These are phyloP conservation scores for Citrullus mucosospermus DNA, from an alignment of 306 rosid genomes.

Conservation along the genomic window DNA sequence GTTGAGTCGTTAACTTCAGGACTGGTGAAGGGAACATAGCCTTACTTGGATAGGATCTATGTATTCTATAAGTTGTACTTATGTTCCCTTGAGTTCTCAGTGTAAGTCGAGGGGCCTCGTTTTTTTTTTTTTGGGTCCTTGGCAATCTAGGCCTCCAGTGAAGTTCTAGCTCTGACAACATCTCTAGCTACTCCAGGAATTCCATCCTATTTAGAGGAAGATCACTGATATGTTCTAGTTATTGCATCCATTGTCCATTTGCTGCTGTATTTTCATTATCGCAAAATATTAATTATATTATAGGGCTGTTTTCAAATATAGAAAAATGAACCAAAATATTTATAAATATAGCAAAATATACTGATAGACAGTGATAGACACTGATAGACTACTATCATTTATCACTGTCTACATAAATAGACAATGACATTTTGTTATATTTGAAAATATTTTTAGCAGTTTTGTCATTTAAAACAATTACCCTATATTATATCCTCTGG, in stretches of 20 bases:
- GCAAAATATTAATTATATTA: background rate
- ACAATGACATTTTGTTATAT: no score
- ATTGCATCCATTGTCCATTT: background rate
- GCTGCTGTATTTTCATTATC: background rate
- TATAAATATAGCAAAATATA: no score
- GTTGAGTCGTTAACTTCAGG: background rate
- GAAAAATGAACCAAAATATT: no score
- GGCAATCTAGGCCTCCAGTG: background rate
- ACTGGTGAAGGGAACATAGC: background rate
- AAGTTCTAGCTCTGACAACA: background rate
- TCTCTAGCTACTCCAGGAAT: background rate
- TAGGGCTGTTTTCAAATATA: no score
- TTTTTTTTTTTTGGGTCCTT: no score
- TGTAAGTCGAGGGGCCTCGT: background rate
- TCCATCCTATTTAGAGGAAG: background rate
- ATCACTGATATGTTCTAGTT: background rate
- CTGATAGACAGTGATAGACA: no score
- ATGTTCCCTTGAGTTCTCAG: background rate
- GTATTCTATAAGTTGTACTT: no score
- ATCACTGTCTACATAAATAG: no score
- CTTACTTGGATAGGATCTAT: no score
- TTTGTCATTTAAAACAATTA: no score
- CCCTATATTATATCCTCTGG: background rate
- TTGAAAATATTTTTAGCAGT: no score
- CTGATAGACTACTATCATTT: no score